These are phyloP conservation scores for Beauveria asiatica DNA, from an alignment of 2,329 filamentous ascomycete genomes.

Conservation along the genomic window DNA sequence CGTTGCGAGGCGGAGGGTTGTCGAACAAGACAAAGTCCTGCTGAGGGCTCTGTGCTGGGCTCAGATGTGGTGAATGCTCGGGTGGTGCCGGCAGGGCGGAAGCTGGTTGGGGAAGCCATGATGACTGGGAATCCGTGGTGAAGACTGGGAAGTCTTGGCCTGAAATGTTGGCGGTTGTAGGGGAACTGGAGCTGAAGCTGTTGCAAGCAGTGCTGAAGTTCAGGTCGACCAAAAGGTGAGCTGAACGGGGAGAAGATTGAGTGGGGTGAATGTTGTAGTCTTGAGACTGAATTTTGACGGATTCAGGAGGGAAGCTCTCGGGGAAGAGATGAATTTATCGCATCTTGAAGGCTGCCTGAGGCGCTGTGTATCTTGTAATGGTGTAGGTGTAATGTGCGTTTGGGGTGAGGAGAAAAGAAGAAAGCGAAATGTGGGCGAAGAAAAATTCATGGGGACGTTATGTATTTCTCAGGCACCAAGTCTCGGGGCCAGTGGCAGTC, in stretches of 20 bases:
- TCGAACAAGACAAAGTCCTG: constrained; percentile 77
- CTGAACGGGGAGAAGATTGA: constrained; percentile 32
- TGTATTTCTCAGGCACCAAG: constrained; percentile 42
- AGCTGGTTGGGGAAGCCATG: constrained; percentile 70
- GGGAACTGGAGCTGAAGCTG: constrained; percentile 51
- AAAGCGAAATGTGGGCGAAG: constrained; percentile 17
- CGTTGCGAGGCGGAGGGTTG: constrained; percentile 33
- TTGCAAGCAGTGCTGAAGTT: constrained; percentile 55
- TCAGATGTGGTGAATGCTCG: constrained; percentile 48
- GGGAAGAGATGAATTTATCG: constrained; percentile 43
- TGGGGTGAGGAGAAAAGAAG: constrained; percentile 28
- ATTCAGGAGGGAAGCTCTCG: constrained; percentile 26
- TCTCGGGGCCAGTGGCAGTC: constrained; percentile 12
- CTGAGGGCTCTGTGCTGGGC: constrained; percentile 37
- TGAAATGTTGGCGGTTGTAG: constrained; percentile 50
- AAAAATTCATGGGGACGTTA: constrained; percentile 25
- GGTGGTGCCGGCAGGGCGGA: constrained; percentile 54
- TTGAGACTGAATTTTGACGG: constrained; percentile 47
- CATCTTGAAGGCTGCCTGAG: constrained; percentile 44
- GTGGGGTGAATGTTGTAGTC: constrained; percentile 36
- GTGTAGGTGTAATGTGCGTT: constrained; percentile 22
- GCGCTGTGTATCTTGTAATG: constrained; percentile 25
- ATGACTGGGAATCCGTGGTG: constrained; percentile 74
- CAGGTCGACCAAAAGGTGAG: constrained; percentile 57
- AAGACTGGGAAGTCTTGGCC: constrained; percentile 63